Percentiles rank a stretch among this genome's conserved stretches.
These are phyloP conservation scores for Linderniella brevidens DNA, from an alignment of 257 asterid species.

Conservation along the genomic window DNA sequence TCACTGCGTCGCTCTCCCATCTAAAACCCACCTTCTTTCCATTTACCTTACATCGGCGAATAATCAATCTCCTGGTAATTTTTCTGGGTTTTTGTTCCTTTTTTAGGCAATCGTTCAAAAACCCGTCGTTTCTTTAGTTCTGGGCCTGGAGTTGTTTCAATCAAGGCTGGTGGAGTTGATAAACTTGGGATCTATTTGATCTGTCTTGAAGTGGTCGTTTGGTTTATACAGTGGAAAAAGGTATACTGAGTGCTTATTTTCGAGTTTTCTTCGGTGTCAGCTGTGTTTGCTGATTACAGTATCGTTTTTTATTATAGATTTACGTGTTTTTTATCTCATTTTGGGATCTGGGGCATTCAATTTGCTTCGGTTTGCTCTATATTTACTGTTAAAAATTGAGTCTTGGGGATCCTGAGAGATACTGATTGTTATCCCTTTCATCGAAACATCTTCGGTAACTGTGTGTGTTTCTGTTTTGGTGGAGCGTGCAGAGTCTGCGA, in stretches of 20 bases:
- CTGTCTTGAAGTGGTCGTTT: slow-evolving; percentile 12
- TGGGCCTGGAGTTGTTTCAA: neutral
- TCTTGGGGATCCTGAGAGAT: slow-evolving; percentile 12
- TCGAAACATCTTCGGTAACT: slow-evolving; percentile 13
- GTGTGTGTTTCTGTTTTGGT: slow-evolving; percentile 5
- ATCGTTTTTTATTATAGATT: slow-evolving; percentile 3
- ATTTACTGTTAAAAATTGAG: slow-evolving; percentile 10
- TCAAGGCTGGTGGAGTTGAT: slow-evolving; percentile 18
- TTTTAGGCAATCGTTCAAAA: neutral
- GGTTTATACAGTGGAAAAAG: slow-evolving; percentile 5
- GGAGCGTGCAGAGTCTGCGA: too few relatives aligned
- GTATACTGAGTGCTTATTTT: slow-evolving; percentile 11
- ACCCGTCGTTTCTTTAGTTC: slow-evolving; percentile 10
- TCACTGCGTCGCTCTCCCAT: slow-evolving; percentile 13
- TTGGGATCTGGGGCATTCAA: slow-evolving; percentile 1
- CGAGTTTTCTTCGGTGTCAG: slow-evolving; percentile 5
- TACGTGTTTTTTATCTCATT: slow-evolving; percentile 1
- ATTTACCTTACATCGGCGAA: slow-evolving; percentile 5
- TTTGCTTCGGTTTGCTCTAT: neutral
- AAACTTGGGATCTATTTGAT: slow-evolving; percentile 36
- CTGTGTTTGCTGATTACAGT: slow-evolving; percentile 9
- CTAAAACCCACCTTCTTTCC: neutral
- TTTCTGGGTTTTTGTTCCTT: slow-evolving; percentile 7
- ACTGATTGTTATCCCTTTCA: slow-evolving; percentile 9
- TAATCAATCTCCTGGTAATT: slow-evolving; percentile 10